These are phyloP conservation scores for Chlorella sp. DNA, from an alignment of 139 green algal species.

Conservation along the genomic window DNA sequence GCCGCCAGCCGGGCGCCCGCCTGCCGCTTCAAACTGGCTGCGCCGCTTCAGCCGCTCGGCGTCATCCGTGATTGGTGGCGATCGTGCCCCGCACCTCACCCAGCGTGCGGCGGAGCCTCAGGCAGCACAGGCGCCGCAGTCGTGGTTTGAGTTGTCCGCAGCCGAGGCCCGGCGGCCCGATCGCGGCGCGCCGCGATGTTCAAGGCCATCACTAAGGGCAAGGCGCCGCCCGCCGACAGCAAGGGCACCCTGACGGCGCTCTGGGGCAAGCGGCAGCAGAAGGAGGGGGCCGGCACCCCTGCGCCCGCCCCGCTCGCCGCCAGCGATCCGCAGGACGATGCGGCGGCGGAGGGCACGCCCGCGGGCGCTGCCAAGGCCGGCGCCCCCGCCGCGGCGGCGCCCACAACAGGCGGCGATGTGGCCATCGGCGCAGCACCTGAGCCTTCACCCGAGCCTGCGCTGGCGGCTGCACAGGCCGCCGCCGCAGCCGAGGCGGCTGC, in stretches of 20 bases:
- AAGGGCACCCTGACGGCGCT: conserved; percentile 45
- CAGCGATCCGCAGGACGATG: neutral
- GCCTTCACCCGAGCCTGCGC: conserved; percentile 12
- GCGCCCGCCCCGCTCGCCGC: neutral
- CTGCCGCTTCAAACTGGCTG: too few relatives aligned
- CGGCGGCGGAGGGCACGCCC: neutral
- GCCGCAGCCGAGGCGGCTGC: neutral
- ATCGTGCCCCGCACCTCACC: too few relatives aligned
- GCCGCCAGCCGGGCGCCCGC: too few relatives aligned
- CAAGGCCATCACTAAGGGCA: conserved; percentile 35
- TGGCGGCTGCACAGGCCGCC: neutral
- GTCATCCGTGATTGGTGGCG: too few relatives aligned
- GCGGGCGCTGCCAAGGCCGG: neutral
- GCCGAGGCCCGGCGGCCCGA: too few relatives aligned
- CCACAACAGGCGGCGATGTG: neutral
- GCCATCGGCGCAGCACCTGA: conserved; percentile 9
- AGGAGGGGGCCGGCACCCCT: neutral
- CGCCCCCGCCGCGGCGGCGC: too few relatives aligned
- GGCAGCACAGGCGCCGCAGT: too few relatives aligned
- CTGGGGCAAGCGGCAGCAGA: conserved; percentile 12
- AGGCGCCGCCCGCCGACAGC: neutral
- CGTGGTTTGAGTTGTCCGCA: too few relatives aligned
- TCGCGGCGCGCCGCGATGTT: conserved; percentile 19
- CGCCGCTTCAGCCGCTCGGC: too few relatives aligned
- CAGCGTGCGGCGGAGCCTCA: too few relatives aligned